Conservation (phyloP, 2,329 filamentous ascomycete genomes). For the Dothideomycetes sp. region DNA sequence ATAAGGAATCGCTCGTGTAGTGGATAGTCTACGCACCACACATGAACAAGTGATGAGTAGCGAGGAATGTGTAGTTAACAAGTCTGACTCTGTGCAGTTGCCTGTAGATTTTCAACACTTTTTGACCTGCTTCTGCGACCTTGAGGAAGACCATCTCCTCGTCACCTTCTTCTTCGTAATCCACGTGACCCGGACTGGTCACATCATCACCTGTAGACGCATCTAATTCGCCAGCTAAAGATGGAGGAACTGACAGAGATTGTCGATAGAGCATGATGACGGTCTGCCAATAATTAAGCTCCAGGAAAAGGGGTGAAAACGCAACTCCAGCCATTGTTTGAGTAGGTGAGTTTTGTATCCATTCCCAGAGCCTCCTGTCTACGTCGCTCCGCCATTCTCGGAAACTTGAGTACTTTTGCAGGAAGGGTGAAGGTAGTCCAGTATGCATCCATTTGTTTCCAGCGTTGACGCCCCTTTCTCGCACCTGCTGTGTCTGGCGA, state of each 20-base stretch:
- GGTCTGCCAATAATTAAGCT: slow-evolving; percentile 96
- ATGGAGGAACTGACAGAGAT: slow-evolving; percentile 69
- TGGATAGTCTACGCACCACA: slow-evolving; percentile 49
- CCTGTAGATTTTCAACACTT: slow-evolving; percentile 79
- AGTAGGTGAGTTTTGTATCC: slow-evolving; percentile 74
- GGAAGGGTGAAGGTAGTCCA: slow-evolving; percentile 71
- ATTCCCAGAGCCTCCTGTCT: slow-evolving; percentile 69
- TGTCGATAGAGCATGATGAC: slow-evolving; percentile 93
- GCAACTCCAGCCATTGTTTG: slow-evolving; percentile 72
- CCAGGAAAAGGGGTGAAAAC: slow-evolving; percentile 81
- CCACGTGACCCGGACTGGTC: slow-evolving; percentile 41
- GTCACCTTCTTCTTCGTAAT: slow-evolving; percentile 60
- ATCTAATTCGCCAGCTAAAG: slow-evolving; percentile 68
- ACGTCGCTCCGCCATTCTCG: slow-evolving; percentile 81
- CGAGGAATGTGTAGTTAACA: slow-evolving; percentile 92
- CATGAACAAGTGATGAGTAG: slow-evolving; percentile 95
- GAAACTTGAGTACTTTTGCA: slow-evolving; percentile 75
- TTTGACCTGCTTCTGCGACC: slow-evolving; percentile 88
- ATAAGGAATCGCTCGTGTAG: neutral
- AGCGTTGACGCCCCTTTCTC: slow-evolving; percentile 52
- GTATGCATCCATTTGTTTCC: slow-evolving; percentile 66
- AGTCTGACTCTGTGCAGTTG: slow-evolving; percentile 78
- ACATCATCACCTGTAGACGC: slow-evolving; percentile 44
- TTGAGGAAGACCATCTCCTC: slow-evolving; percentile 89
- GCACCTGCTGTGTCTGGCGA: slow-evolving; percentile 73